Conservation (phyloP, 192 early-diverging fungal genomes). For the Podila horticola region DNA sequence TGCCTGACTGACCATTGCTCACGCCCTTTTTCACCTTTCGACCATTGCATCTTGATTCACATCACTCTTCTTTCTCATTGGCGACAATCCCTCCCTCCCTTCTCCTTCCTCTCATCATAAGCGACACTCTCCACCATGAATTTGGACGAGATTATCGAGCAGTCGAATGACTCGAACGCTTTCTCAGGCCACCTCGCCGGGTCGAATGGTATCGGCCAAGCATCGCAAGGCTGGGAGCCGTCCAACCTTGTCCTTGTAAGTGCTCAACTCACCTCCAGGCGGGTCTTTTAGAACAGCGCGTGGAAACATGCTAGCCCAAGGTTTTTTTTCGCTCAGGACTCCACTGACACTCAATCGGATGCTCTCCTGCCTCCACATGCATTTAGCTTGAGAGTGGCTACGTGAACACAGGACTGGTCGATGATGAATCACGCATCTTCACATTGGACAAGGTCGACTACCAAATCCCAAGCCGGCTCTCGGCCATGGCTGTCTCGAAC, state of each 20-base stretch:
- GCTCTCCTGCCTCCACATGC: slow-evolving; percentile 6
- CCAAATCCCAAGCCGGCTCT: slow-evolving; percentile 79
- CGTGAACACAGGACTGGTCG: slow-evolving; percentile 61
- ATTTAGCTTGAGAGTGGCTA: slow-evolving; percentile 66
- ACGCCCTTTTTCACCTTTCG: too few species aligned
- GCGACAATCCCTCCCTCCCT: neutral
- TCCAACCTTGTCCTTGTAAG: slow-evolving; percentile 45
- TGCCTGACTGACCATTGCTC: too few species aligned
- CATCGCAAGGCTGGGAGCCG: slow-evolving; percentile 48
- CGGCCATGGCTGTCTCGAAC: slow-evolving; percentile 82
- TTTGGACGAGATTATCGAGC: slow-evolving; percentile 48
- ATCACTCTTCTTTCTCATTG: neutral
- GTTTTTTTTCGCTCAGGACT: neutral
- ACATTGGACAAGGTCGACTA: slow-evolving; percentile 91
- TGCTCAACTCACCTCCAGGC: neutral
- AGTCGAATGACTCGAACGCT: slow-evolving; percentile 27
- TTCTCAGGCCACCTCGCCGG: slow-evolving; percentile 6
- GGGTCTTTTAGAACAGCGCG: neutral
- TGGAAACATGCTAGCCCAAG: neutral
- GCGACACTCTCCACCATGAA: slow-evolving; percentile 32
- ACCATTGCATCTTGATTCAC: neutral
- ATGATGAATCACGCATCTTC: slow-evolving; percentile 73
- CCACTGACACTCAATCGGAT: neutral
- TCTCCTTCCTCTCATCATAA: neutral
- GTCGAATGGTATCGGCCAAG: slow-evolving; percentile 32